Evolutionary conservation across 2,329 filamentous ascomycete species (phyloP), one percentile per base, ranked within the genome.

Genomic region (Metarhizium album): DNA sequence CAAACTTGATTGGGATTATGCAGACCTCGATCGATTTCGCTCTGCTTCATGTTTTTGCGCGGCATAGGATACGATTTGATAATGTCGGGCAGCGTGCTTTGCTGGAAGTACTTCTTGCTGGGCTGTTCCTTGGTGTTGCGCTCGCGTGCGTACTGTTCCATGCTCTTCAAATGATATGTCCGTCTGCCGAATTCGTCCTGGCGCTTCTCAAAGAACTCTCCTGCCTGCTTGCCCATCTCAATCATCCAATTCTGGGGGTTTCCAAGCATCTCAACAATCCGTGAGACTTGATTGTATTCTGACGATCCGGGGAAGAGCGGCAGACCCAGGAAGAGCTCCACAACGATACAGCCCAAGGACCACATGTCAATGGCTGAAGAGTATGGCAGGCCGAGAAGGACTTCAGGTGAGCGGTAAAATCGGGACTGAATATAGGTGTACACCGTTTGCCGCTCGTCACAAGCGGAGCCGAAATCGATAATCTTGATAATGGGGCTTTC

Each of bases 401-500:
- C 93, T 67, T 98, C 93, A 1, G 93, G 93, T 0, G 93, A 98
- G 56, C 93, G 84, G 70, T 98, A 98, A 70, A 98, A 98, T 60
- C 93, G 80, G 9, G 93, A 98, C 67, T 98, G 93, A 54, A 98
- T 98, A 67, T 98, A 98, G 5, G 93, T 98, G 68, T 98, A 98
- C 27, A 98, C 93, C 0, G 93, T 98, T 67, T 98, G 93, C 47
- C 93, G 84, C 70, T 98, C 93, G 67, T 98, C 93, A 67, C 93
- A 98, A 14, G 93, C 93, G 37, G 93, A 98, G 42, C 93, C 93
- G 64, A 98, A 98, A 75, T 98, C 93, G 66, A 98, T 98, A 62
- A 98, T 96, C 69, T 98, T 98, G 78, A 98, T 98, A 59, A 98
- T 97, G 3, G 93, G 93, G 62, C 91, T 97, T 67, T 98, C 93